Base-by-base conservation (phyloP, 106 monocot species). In the Chionographis japonica region DNA sequence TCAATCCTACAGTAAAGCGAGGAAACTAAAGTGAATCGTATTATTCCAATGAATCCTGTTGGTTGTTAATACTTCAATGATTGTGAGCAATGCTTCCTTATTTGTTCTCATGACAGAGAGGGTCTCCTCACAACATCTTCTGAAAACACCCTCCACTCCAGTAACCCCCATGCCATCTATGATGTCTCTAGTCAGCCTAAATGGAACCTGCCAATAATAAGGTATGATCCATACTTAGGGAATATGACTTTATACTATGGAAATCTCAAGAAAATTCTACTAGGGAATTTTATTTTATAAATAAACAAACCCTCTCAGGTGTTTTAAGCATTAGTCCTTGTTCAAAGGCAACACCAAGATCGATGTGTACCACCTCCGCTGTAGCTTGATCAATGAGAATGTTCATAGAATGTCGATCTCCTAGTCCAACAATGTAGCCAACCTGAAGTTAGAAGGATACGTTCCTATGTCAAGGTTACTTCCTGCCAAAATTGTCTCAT, bases 321-420 rank as follows among this genome's bases (percentile, higher is more conserved):
- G 97, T 97, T 87, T 97, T 97, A 74, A 97, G 92, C 97, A 97
- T 97, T 27, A 97, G 87, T 37, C 97, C 97, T 66, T 97, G 97
- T 68, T 97, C 97, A 77, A 97, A 97, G 50, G 97, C 97, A 73
- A 97, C 97, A 77, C 97, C 97, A 72, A 97, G 89, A 73, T 97
- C 97, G 53, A 97, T 97, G 66, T 97, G 97, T 43, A 97, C 85
- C 52, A 97, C 89, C 75, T 97, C 97, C 19, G 97, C 92, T 17
- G 89, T 92, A 55, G 80, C 78, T 79, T 97, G 87, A 72, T 97
- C 97, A 59, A 97, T 97, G 54, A 97, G 92, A 85, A 97, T 92
- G 63, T 97, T 97, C 97, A 92, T 89, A 50, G 97, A 86, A 86
- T 97, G 97, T 8, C 97, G 78, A 84, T 97, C 97, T 55, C 97